Conservation (phyloP, 257 asterid genomes). For the Fraxinus americana region DNA sequence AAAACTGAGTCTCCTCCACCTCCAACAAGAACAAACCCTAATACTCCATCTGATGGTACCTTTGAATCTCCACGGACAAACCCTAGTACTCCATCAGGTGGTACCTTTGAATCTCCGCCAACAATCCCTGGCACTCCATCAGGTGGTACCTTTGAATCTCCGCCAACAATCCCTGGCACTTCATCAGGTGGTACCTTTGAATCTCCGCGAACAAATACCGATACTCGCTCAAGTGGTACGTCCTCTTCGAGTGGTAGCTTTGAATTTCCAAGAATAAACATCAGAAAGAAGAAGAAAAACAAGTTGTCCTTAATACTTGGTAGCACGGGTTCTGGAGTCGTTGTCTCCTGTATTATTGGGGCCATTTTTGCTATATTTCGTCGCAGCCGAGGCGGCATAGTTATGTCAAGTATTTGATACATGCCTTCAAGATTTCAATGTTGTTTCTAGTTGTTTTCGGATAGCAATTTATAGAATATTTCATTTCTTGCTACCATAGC, state of each 20-base stretch:
- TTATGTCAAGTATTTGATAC: too few relatives aligned
- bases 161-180: neutral
- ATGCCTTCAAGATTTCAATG: too few relatives aligned
- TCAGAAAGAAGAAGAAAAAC: slow-evolving; percentile 21
- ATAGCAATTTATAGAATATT: too few relatives aligned
- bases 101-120: neutral
- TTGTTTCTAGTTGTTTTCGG: too few relatives aligned
- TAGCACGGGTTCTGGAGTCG: slow-evolving; percentile 6
- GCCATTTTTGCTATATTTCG: slow-evolving; percentile 32
- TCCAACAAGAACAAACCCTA: neutral
- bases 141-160: neutral
- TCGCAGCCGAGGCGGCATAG: slow-evolving; percentile 24
- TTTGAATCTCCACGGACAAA: neutral
- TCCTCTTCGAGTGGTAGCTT: neutral
- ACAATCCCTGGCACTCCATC: neutral
- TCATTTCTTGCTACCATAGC: too few relatives aligned
- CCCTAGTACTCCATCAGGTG: neutral
- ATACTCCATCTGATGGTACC: neutral
- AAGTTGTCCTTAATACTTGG: slow-evolving; percentile 25
- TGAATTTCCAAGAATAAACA: too few relatives aligned
- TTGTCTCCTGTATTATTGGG: slow-evolving; percentile 23
- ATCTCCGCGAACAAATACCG: neutral
- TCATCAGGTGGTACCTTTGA: neutral
- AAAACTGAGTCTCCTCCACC: slow-evolving; percentile 4
- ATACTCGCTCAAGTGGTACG: too few relatives aligned